Base-by-base conservation (phyloP, 331 rosid genomes). In the Pyrus hybrid region DNA sequence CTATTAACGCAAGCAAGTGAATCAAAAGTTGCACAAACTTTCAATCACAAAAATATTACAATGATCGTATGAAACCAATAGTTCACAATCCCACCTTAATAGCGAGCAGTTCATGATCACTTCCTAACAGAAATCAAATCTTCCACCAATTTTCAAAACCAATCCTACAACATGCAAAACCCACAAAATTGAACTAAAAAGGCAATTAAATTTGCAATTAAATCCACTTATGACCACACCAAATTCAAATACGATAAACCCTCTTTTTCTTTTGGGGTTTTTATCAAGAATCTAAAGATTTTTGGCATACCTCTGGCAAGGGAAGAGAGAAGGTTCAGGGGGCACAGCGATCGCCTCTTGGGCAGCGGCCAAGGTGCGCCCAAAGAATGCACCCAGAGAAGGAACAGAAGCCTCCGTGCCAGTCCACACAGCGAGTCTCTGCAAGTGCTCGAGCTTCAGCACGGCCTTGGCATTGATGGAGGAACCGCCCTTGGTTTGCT, bases 361-460 rank as follows among this genome's bases (percentile, higher is more conserved):
- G 23, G 78, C 71, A 45, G 88, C 33, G 4, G 98, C 96, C 41
- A 88, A 61, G 13, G 80, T 82, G 10, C 66, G 85, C 22, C 96
- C 96, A 4, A 80, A 93, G 76, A 90, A 90, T 21, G 98, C 91
- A 65, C 76, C 89, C 72, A 93, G 71, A 73, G 90, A 87, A 30
- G 91, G 91, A 12, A 91, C 75, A 9, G 75, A 79, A 75, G 87
- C 79, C 28, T 93, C 87, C 26, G 63, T 70, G 30, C 84, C 45
- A 26, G 91, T 81, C 97, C 93, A 91, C 17, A 78, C 25, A 7
- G 93, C 89, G 37, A 91, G 82, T 33, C 75, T 81, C 76, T 84
- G 83, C 86, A 91, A 76, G 79, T 89, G 96, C 54, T 88, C 86
- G 68, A 84, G 71, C 78, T 83, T 89, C 82, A 86, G 71, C 13